phyloP scores from a whole-genome alignment of 1,139 yeast genomes.

The Barnettozyma hawaiiensis region DNA sequence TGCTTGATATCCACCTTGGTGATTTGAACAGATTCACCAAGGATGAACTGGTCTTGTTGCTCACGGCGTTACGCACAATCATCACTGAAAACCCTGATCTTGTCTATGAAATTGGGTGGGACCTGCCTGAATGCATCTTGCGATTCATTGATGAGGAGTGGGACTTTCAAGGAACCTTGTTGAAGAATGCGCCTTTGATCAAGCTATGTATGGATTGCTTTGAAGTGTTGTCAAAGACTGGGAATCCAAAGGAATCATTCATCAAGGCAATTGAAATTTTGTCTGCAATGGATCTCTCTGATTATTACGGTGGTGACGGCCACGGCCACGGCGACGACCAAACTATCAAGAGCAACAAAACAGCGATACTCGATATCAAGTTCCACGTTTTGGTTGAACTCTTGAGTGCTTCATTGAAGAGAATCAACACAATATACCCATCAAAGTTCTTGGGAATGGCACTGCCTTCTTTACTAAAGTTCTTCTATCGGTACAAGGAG shows the following conservation, averaged over 20 bases:
- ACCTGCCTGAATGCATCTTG: slow-evolving; percentile 61
- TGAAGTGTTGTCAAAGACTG: slow-evolving; percentile 45
- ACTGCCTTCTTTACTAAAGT: slow-evolving; percentile 48
- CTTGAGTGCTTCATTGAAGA: slow-evolving; percentile 42
- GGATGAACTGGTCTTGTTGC: slow-evolving; percentile 42
- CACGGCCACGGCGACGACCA: no score
- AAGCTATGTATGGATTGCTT: slow-evolving; percentile 19
- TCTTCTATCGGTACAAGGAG: slow-evolving; percentile 38
- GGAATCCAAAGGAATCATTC: slow-evolving; percentile 76
- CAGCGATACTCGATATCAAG: slow-evolving; percentile 45
- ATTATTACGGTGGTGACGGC: slow-evolving; percentile 3
- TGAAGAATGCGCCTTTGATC: slow-evolving; percentile 12
- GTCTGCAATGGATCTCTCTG: slow-evolving; percentile 28
- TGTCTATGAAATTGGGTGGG: slow-evolving; percentile 79
- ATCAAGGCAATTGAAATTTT: slow-evolving; percentile 64
- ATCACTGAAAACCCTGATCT: slow-evolving; percentile 43
- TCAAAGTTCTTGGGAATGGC: slow-evolving; percentile 71
- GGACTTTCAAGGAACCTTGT: slow-evolving; percentile 10
- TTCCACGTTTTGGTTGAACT: slow-evolving; percentile 62
- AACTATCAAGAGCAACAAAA: not conserved
- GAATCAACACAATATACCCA: slow-evolving; percentile 63
- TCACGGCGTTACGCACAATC: slow-evolving; percentile 38
- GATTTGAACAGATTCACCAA: slow-evolving; percentile 42
- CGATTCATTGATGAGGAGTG: slow-evolving; percentile 35
- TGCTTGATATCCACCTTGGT: slow-evolving; percentile 56